These are phyloP conservation scores for Durotheca rogersii DNA, from an alignment of 495 filamentous ascomycete genomes.

Conservation along the genomic window DNA sequence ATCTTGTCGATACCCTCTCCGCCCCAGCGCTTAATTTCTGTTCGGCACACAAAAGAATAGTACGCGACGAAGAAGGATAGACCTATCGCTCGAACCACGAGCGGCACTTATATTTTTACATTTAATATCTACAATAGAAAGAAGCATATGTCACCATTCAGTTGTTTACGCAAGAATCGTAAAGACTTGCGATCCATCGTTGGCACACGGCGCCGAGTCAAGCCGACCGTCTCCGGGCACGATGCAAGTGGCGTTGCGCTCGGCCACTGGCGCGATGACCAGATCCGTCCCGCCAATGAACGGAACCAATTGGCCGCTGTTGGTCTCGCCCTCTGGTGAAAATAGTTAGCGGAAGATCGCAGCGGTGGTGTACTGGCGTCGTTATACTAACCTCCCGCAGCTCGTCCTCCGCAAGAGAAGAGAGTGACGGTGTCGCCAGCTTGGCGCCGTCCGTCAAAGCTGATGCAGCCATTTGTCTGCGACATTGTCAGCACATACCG, in stretches of 20 bases:
- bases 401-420: constrained; percentile 56
- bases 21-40: too few relatives aligned
- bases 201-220: constrained; percentile 43
- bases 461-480: constrained; percentile 51
- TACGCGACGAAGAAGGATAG: too few relatives aligned
- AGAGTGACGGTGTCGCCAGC: constrained; percentile 50
- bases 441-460: constrained; percentile 48
- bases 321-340: constrained; percentile 45
- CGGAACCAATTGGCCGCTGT: constrained; percentile 44
- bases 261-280: constrained; percentile 44
- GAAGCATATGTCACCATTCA: background rate
- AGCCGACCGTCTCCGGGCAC: constrained; percentile 42
- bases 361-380: background rate
- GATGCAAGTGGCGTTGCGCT: constrained; percentile 44
- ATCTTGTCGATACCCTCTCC: too few relatives aligned
- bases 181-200: constrained; percentile 46
- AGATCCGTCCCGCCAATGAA: constrained; percentile 44
- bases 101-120: too few relatives aligned
- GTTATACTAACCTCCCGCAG: constrained; percentile 47
- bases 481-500: constrained; percentile 8
- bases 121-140: background rate
- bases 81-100: too few relatives aligned
- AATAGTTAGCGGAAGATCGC: constrained; percentile 10
- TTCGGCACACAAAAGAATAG: too few relatives aligned
- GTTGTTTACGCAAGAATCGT: constrained; percentile 41